Evolutionary conservation across 176 grass and related monocot species (phyloP), one percentile per base, ranked within the genome.

Genomic region (Zea luxurians): DNA sequence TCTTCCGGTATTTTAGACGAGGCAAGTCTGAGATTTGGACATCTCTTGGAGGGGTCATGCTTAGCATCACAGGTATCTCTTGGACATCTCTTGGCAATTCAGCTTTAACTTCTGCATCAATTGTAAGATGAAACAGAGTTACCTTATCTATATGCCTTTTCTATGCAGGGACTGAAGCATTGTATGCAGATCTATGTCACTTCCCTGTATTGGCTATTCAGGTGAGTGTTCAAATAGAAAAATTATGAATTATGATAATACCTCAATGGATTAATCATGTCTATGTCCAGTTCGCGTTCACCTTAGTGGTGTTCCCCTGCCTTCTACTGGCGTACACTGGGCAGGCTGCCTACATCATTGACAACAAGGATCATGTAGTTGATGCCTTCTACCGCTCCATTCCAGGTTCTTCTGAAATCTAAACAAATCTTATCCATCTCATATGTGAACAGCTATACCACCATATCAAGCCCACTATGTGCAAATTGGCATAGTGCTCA

Each of bases 131-230:
- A 68, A 81, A 38, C 37, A 75, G 53, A 76, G 46, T 85, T 73
- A 69, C 67, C 54, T 85, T 73, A 69, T 63, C 54, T 70, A 44
- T 86, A 69, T 83, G 13, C 34, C 17, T 44, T 77, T 37, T 65
- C 18, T 85, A 54, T 91, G 64, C 86, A 97, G 93, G 93, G 7
- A 89, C 88, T 9, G 94, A 97, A 89, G 94, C 94, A 75, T 75
- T 97, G 64, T 97, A 91, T 93, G 94, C 94, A 81, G 94, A 97
- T 78, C 82, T 97, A 15, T 90, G 94, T 60, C 84, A 97, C 87
- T 97, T 97, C 76, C 90, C 90, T 73, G 90, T 93, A 43, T 46
- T 88, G 70, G 83, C 90, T 71, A 90, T 93, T 91, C 90, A 97
- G 88, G 90, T 93, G 76, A 82, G 48, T 68, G 18, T 20, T 55